These are phyloP conservation scores for Alternaria solani DNA, from an alignment of 2,329 filamentous ascomycete species.

Conservation along the genomic window DNA sequence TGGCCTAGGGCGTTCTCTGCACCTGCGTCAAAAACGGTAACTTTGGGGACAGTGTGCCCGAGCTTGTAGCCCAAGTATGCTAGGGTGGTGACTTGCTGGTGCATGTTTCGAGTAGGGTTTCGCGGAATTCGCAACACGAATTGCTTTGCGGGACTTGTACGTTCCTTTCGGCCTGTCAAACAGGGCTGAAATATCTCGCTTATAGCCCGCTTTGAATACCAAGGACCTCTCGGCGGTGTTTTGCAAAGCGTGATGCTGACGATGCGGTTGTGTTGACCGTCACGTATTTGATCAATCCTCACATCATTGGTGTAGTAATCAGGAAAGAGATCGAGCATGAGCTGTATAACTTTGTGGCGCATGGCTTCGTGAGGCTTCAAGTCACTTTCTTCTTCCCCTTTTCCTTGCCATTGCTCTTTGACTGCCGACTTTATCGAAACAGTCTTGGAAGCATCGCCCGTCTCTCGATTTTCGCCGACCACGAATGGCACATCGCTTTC, in stretches of 20 bases:
- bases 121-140: neutral
- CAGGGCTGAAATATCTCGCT: neutral
- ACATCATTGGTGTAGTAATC: neutral
- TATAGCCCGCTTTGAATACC: neutral
- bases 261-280: neutral
- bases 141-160: neutral
- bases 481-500: neutral
- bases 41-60: constrained; percentile 11
- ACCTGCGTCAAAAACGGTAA: constrained; percentile 8
- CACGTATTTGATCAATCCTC: neutral
- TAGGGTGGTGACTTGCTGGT: neutral
- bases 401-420: neutral
- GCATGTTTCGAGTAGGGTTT: neutral
- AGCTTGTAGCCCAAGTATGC: constrained; percentile 1
- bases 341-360: neutral
- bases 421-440: neutral
- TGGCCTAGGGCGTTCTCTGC: constrained; percentile 12
- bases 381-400: neutral
- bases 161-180: neutral
- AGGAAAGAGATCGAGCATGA: constrained; percentile 4
- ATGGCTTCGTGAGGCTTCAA: neutral
- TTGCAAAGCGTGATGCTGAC: neutral
- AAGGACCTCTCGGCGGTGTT: neutral
- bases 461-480: neutral
- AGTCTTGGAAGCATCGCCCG: no score